Percentiles rank a stretch among this genome's conserved stretches.
phyloP scores from a whole-genome alignment of 768 basidiomycete genomes.

The Rubroboletus satanas region DNA sequence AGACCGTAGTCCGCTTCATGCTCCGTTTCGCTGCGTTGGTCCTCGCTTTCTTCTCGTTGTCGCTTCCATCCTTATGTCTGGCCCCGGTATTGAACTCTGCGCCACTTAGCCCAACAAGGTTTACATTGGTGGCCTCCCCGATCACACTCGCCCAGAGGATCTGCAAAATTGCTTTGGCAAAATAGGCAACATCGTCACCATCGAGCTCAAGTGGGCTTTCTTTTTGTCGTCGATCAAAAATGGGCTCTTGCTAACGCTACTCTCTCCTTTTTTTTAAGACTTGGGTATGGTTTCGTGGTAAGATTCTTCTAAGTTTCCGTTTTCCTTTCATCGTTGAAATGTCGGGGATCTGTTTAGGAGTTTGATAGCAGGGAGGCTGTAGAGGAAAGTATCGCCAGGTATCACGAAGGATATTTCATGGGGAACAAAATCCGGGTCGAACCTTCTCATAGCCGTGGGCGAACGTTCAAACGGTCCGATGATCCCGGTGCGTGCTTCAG shows the following conservation, averaged over 20 bases:
- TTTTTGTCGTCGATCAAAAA: slow-evolving; percentile 11
- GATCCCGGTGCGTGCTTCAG: slow-evolving; percentile 88
- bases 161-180: slow-evolving; percentile 83
- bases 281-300: slow-evolving; percentile 90
- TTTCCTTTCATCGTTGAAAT: background rate
- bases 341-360: slow-evolving; percentile 47
- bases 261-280: slow-evolving; percentile 38
- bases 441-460: slow-evolving; percentile 77
- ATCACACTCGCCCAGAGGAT: slow-evolving; percentile 82
- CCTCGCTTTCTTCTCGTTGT: slow-evolving; percentile 45
- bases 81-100: slow-evolving; percentile 62
- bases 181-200: slow-evolving; percentile 68
- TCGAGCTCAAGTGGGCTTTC: slow-evolving; percentile 75
- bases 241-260: slow-evolving; percentile 11
- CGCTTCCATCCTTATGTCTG: slow-evolving; percentile 45
- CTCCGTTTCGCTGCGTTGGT: slow-evolving; percentile 34
- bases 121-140: slow-evolving; percentile 86
- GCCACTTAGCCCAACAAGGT: slow-evolving; percentile 88
- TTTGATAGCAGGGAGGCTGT: slow-evolving; percentile 79
- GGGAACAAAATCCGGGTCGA: slow-evolving; percentile 90
- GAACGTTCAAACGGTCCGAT: slow-evolving; percentile 75
- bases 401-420: slow-evolving; percentile 88
- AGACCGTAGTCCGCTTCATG: slow-evolving; percentile 28
- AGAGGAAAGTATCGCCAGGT: slow-evolving; percentile 83
- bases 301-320: slow-evolving; percentile 24